Conservation (phyloP, 2,329 filamentous ascomycete genomes). For the Diaporthe amygdali region DNA sequence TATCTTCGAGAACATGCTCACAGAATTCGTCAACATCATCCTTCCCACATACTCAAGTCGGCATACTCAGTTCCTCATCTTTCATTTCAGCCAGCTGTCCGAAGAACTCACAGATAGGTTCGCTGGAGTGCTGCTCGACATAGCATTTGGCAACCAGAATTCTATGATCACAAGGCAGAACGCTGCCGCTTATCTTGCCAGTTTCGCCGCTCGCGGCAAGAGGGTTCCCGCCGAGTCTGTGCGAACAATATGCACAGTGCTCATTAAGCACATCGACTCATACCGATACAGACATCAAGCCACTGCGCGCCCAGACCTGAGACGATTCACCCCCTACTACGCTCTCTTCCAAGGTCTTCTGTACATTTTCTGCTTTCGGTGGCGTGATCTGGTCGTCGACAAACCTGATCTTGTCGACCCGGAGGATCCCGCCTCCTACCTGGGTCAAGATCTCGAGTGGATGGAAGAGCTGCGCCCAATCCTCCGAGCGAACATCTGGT, state of each 20-base stretch:
- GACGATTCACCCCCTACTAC: constrained; percentile 85
- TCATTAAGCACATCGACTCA: constrained; percentile 77
- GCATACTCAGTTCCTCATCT: constrained; percentile 72
- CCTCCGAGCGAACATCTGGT: constrained; percentile 80
- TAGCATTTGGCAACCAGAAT: constrained; percentile 73
- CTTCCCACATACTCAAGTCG: constrained; percentile 75
- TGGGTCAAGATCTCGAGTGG: constrained; percentile 80
- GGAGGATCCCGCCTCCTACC: constrained; percentile 64
- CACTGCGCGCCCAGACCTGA: constrained; percentile 81
- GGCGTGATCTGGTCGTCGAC: constrained; percentile 82
- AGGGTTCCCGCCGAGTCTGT: constrained; percentile 79
- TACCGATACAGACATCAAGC: constrained; percentile 76
- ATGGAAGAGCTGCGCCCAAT: constrained; percentile 74
- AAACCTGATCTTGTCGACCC: constrained; percentile 65
- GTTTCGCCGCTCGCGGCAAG: constrained; percentile 89
- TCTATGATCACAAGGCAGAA: constrained; percentile 79
- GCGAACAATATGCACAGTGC: constrained; percentile 80
- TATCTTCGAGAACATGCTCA: constrained; percentile 78
- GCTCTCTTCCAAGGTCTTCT: constrained; percentile 86
- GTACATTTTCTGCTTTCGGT: constrained; percentile 97
- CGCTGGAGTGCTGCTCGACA: constrained; percentile 75
- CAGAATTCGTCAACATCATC: constrained; percentile 86
- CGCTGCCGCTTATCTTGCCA: constrained; percentile 89
- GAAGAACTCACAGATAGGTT: constrained; percentile 82
- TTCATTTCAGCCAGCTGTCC: constrained; percentile 89